phyloP scores from a whole-genome alignment of 2,329 filamentous ascomycete species.

The Pestalotiopsis sp. region DNA sequence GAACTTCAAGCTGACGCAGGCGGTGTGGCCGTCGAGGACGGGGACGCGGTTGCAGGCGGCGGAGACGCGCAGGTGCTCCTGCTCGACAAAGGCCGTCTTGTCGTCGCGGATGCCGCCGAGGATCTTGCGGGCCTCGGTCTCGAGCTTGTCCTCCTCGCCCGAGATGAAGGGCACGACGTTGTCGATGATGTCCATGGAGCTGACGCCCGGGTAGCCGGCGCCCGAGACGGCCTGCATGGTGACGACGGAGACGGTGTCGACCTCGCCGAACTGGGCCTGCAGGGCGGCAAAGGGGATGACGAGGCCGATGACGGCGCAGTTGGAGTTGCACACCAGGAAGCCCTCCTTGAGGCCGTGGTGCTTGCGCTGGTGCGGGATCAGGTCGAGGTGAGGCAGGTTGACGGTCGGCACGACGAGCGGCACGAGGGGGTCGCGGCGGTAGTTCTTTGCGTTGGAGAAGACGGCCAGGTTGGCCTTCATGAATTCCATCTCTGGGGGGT shows the following conservation, averaged over 20 bases:
- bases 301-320: conserved; percentile 95
- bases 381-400: conserved; percentile 82
- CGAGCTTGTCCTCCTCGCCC: conserved; percentile 95
- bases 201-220: conserved; percentile 87
- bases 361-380: conserved; percentile 86
- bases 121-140: conserved; percentile 94
- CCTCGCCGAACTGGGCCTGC: conserved; percentile 81
- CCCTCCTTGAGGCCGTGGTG: conserved; percentile 76
- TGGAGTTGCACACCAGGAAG: conserved; percentile 96
- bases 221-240: conserved; percentile 95
- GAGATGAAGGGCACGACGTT: conserved; percentile 94
- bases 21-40: conserved; percentile 94
- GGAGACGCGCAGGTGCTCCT: conserved; percentile 73
- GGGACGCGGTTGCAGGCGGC: conserved; percentile 92
- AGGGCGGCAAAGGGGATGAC: conserved; percentile 94
- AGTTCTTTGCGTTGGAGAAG: conserved; percentile 98
- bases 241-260: conserved; percentile 76
- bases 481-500: conserved; percentile 89
- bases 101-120: conserved; percentile 74
- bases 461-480: conserved; percentile 84
- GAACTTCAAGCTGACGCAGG: conserved; percentile 89
- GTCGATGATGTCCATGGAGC: conserved; percentile 93
- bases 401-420: conserved; percentile 95
- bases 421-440: conserved; percentile 86
- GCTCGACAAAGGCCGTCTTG: conserved; percentile 75